Evolutionary conservation across 2,329 filamentous ascomycete genomes (phyloP).

Genomic region (Colletotrichum orbiculare): DNA sequence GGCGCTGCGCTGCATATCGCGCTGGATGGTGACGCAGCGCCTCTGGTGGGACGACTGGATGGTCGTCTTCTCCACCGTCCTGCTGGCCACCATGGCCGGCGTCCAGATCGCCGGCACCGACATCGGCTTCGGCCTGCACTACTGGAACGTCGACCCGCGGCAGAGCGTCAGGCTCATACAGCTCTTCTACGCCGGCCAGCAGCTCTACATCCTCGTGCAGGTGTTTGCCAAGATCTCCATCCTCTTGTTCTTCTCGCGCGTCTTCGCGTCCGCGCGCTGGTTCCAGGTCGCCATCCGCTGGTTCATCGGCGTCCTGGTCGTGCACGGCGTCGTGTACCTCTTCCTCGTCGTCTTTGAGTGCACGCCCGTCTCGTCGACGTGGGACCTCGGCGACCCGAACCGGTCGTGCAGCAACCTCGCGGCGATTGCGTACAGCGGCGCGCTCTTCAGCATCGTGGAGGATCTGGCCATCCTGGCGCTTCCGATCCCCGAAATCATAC

Average conservation of each 20-base stretch:
- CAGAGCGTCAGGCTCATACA: conserved; percentile 13
- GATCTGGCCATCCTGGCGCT: conserved; percentile 32
- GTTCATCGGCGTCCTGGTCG: conserved; percentile 28
- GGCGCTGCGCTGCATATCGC: conserved; percentile 26
- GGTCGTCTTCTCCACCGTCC: conserved; percentile 8
- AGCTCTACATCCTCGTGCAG: conserved; percentile 40
- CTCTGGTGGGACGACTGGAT: conserved; percentile 37
- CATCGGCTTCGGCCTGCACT: conserved; percentile 39
- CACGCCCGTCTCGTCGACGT: conserved; percentile 28
- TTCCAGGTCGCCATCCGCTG: conserved; percentile 26
- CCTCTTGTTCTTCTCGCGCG: conserved; percentile 39
- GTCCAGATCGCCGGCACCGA: conserved; percentile 33
- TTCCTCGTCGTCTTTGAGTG: conserved; percentile 38
- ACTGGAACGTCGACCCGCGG: conserved; percentile 38
- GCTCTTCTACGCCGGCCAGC: conserved; percentile 38
- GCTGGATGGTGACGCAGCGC: conserved; percentile 19
- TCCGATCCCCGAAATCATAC: conserved; percentile 28
- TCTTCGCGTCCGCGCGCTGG: conserved; percentile 28
- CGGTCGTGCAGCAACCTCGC: conserved; percentile 22
- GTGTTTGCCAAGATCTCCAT: conserved; percentile 41
- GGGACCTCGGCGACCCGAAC: conserved; percentile 18
- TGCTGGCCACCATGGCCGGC: conserved; percentile 31
- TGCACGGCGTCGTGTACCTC: conserved; percentile 37
- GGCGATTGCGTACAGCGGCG: conserved; percentile 25
- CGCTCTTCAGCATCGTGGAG: conserved; percentile 29